Conservation (phyloP, 179 eudicot species). For the Actinidia chinensis region DNA sequence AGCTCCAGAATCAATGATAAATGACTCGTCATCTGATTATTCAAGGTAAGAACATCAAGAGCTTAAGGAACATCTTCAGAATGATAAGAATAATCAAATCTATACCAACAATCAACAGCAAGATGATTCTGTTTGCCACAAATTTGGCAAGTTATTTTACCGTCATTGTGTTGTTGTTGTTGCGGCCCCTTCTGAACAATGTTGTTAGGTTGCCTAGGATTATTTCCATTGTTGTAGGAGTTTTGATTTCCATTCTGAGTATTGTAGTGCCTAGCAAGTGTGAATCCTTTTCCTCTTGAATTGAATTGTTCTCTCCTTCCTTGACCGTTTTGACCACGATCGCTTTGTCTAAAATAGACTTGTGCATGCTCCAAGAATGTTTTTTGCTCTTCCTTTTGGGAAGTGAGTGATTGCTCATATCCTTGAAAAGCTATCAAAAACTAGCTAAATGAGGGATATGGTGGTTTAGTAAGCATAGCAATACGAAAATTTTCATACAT, state of each 20-base stretch:
- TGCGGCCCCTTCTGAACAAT: background rate
- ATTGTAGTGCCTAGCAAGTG: background rate
- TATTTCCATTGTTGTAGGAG: background rate
- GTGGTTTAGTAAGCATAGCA: slow-evolving; percentile 8
- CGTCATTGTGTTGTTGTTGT: background rate
- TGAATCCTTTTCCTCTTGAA: background rate
- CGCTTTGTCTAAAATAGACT: background rate
- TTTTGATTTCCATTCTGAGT: background rate
- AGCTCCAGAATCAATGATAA: background rate
- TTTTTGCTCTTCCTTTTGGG: background rate
- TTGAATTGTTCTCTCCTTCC: background rate
- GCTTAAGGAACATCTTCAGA: slow-evolving; percentile 4
- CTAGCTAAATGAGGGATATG: slow-evolving; percentile 10
- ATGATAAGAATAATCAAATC: slow-evolving; percentile 10
- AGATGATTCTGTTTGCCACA: slow-evolving; percentile 1
- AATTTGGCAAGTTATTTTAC: too few species aligned
- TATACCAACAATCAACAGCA: slow-evolving; percentile 7
- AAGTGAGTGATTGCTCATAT: background rate
- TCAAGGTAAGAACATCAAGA: background rate
- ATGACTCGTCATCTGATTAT: background rate
- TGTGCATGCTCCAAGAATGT: background rate
- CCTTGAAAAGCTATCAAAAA: slow-evolving; percentile 10
- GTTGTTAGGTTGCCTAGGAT: background rate
- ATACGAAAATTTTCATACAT: background rate
- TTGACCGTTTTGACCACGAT: background rate